Conservation (phyloP, 768 basidiomycete species). For the Tricholoma bakamatsutake region DNA sequence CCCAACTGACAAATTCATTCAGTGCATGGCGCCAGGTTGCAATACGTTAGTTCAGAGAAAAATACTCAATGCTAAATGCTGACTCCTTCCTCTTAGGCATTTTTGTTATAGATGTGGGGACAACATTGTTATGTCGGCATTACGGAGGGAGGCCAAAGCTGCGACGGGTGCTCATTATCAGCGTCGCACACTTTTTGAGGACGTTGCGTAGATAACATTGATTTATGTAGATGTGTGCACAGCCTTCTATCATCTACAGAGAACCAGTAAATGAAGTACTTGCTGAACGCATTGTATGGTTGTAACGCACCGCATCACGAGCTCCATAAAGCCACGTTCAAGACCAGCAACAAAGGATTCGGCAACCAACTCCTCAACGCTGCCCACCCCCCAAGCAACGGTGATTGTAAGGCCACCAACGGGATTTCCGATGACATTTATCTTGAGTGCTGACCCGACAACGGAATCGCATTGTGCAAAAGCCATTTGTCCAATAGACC, state of each 20-base stretch:
- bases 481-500: constrained; percentile 17
- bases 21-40: constrained; percentile 55
- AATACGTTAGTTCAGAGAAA: constrained; percentile 30
- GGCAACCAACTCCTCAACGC: constrained; percentile 16
- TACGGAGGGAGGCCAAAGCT: neutral
- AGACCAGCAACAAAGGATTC: constrained; percentile 19
- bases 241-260: neutral
- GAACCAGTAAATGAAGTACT: neutral
- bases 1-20: neutral
- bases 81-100: constrained; percentile 22
- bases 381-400: constrained; percentile 22
- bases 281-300: neutral
- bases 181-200: neutral
- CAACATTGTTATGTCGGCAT: constrained; percentile 29
- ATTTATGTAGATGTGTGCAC: neutral
- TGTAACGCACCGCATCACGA: constrained; percentile 1
- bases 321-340: constrained; percentile 5
- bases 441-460: constrained; percentile 22
- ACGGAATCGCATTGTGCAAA: constrained; percentile 26
- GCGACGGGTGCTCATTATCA: constrained; percentile 2
- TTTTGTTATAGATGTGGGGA: constrained; percentile 50
- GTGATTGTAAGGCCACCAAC: constrained; percentile 19
- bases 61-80: neutral
- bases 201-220: neutral
- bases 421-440: constrained; percentile 22